phyloP scores from a whole-genome alignment of 441 rosid species.

The Daphne laureola region DNA sequence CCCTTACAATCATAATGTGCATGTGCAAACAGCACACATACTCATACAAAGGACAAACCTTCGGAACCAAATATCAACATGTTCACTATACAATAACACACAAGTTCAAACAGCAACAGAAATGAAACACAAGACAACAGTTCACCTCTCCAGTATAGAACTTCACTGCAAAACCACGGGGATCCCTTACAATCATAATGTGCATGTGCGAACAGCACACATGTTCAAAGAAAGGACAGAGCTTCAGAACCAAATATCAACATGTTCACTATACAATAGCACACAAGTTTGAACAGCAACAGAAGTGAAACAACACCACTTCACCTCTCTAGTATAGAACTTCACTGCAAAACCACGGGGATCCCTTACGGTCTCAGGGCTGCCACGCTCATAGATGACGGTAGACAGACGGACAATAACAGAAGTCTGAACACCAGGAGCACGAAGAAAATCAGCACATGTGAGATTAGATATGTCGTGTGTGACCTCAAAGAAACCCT shows the following conservation, averaged over 20 bases:
- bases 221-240: too few species aligned
- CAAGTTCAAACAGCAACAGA: slow-evolving; percentile 85
- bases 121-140: slow-evolving; percentile 32
- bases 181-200: too few species aligned
- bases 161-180: slow-evolving; percentile 96
- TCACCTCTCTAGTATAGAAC: slow-evolving; percentile 64
- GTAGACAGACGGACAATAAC: slow-evolving; percentile 12
- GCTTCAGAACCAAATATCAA: too few species aligned
- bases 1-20: too few species aligned
- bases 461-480: slow-evolving; percentile 26
- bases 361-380: slow-evolving; percentile 24
- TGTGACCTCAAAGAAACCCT: too few species aligned
- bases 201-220: too few species aligned
- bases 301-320: slow-evolving; percentile 50
- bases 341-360: slow-evolving; percentile 97
- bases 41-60: too few species aligned
- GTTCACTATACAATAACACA: too few species aligned
- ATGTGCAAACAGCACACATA: too few species aligned
- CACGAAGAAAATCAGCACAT: slow-evolving; percentile 92
- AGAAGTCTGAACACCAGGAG: slow-evolving; percentile 65
- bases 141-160: slow-evolving; percentile 60
- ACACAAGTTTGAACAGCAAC: slow-evolving; percentile 82
- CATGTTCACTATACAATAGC: too few species aligned
- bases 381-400: slow-evolving; percentile 19
- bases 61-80: too few species aligned